Evolutionary conservation across 345 rosid genomes (phyloP), one percentile per base, ranked within the genome.

Genomic region (Excoecaria cochinchinensis): DNA sequence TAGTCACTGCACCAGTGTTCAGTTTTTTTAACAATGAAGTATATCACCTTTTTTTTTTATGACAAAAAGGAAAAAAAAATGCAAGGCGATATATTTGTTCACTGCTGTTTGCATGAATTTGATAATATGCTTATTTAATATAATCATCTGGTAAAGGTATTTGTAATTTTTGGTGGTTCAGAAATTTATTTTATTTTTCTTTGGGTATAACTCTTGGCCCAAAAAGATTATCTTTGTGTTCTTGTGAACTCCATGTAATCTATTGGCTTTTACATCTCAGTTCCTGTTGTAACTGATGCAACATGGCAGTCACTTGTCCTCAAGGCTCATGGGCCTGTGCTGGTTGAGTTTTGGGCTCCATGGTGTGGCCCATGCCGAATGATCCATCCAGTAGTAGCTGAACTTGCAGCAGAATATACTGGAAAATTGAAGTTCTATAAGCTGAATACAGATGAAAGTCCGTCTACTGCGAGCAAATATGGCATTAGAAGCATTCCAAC

Each of bases 281-380:
- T 69, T 31, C 71, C 75, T 6, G 55, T 67, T 48, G 88, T 89
- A 6, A 80, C 80, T 36, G 92, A 91, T 70, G 70, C 73, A 75
- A 83, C 86, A 67, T 91, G 97, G 97, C 83, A 89, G 55, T 86
- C 92, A 14, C 81, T 81, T 42, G 91, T 91, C 65, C 88, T 91
- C 5, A 82, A 88, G 52, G 82, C 91, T 19, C 86, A 86, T 47
- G 50, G 71, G 3, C 90, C 97, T 0, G 94, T 91, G 8, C 31
- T 91, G 57, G 91, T 91, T 46, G 94, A 89, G 22, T 87, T 91
- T 69, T 89, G 92, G 93, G 97, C 94, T 21, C 94, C 97, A 0
- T 91, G 97, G 93, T 91, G 97, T 48, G 97, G 97, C 9, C 97
- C 97, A 3, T 91, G 97, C 84, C 86, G 90, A 62, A 82, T 91